Percentiles rank a stretch among this genome's conserved stretches.
phyloP scores from a whole-genome alignment of 1,284 basidiomycete species.

The Somion occarium region DNA sequence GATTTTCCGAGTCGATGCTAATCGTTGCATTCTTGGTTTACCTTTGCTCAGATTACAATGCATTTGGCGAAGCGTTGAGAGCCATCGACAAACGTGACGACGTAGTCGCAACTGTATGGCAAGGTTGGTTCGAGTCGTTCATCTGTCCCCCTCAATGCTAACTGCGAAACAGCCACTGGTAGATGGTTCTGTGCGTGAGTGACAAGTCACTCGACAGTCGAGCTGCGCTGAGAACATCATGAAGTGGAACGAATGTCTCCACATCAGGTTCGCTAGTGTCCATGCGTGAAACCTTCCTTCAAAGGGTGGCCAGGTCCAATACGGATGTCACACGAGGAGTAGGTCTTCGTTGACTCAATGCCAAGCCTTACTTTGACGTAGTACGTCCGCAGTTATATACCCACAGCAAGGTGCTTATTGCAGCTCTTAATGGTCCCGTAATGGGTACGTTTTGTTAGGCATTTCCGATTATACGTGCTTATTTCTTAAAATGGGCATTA shows the following conservation, averaged over 20 bases:
- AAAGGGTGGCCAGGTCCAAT: constrained; percentile 42
- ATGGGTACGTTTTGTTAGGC: constrained; percentile 42
- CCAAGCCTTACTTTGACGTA: too few species aligned
- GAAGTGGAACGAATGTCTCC: constrained; percentile 12
- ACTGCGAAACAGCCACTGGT: constrained; percentile 45
- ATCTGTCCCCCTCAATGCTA: too few species aligned
- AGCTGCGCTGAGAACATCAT: background rate
- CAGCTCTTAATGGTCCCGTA: constrained; percentile 67
- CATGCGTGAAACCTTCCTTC: constrained; percentile 45
- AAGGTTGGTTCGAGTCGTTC: constrained; percentile 39
- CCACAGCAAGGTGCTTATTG: constrained; percentile 59
- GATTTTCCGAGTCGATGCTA: background rate
- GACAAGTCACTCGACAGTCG: background rate
- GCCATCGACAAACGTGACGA: constrained; percentile 56
- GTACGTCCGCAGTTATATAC: constrained; percentile 55
- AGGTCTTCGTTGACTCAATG: too few species aligned
- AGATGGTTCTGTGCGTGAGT: constrained; percentile 71
- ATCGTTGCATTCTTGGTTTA: background rate
- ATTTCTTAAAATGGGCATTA: constrained; percentile 19
- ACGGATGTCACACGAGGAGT: constrained; percentile 62
- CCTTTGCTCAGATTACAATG: constrained; percentile 52
- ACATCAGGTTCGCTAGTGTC: constrained; percentile 8
- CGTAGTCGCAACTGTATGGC: constrained; percentile 62
- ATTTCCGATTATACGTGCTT: background rate
- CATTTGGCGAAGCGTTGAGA: constrained; percentile 51